phyloP scores from a whole-genome alignment of 345 rosid species.

The Arabis hirsuta region DNA sequence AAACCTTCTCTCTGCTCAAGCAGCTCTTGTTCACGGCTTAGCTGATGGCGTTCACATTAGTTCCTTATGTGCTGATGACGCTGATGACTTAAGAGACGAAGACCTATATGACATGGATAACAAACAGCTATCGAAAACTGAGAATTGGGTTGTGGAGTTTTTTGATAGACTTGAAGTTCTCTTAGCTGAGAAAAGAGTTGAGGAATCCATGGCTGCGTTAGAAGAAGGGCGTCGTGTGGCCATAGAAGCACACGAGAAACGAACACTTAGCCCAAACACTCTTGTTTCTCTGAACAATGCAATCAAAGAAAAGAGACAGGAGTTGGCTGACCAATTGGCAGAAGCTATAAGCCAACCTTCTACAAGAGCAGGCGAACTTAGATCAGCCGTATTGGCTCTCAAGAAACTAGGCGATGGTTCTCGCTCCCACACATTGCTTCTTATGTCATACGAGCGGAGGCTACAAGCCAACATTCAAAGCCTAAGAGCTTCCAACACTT shows the following conservation, averaged over 20 bases:
- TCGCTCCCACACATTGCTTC: slow-evolving; percentile 75
- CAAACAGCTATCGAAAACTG: slow-evolving; percentile 55
- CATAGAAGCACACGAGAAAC: slow-evolving; percentile 48
- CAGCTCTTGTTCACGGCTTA: slow-evolving; percentile 79
- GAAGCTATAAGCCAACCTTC: slow-evolving; percentile 69
- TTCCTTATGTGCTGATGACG: slow-evolving; percentile 51
- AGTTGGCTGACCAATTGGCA: slow-evolving; percentile 74
- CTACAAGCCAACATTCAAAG: slow-evolving; percentile 59
- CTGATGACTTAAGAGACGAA: slow-evolving; percentile 58
- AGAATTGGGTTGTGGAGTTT: slow-evolving; percentile 65
- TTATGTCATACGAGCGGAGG: slow-evolving; percentile 66
- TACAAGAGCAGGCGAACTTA: slow-evolving; percentile 72
- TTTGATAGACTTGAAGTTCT: slow-evolving; percentile 77
- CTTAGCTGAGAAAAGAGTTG: slow-evolving; percentile 82
- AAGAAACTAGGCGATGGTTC: slow-evolving; percentile 85
- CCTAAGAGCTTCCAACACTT: slow-evolving; percentile 57
- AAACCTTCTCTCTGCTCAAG: slow-evolving; percentile 80
- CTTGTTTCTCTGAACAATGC: slow-evolving; percentile 52
- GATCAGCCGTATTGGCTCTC: slow-evolving; percentile 64
- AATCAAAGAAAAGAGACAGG: slow-evolving; percentile 65
- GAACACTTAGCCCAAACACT: slow-evolving; percentile 50
- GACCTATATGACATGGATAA: slow-evolving; percentile 48
- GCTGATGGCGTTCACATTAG: slow-evolving; percentile 66
- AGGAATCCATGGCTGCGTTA: slow-evolving; percentile 73
- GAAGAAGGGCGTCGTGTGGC: slow-evolving; percentile 70